These are phyloP conservation scores for Capsicum rhomboideum DNA, from an alignment of 257 asterid genomes.

Conservation along the genomic window DNA sequence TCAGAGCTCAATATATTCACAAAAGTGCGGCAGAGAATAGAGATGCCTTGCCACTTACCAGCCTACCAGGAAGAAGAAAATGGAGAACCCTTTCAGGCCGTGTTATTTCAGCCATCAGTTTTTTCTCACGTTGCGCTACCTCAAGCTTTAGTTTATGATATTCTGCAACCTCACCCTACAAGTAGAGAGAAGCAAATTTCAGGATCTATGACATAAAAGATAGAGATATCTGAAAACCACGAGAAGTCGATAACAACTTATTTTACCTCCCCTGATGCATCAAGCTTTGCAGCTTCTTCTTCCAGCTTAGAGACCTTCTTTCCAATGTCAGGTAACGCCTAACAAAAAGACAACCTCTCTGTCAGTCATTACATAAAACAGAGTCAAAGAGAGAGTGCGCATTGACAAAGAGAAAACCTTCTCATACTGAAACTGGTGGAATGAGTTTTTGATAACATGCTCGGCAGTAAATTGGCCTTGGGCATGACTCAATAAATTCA, in stretches of 20 bases:
- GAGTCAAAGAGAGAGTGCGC: neutral
- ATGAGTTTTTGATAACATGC: conserved; percentile 88
- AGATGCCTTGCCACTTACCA: conserved; percentile 44
- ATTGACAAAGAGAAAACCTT: conserved; percentile 40
- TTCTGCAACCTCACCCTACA: conserved; percentile 81
- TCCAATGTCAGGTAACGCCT: conserved; percentile 93
- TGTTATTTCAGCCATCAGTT: conserved; percentile 82
- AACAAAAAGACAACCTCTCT: conserved; percentile 12
- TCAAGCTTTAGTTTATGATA: conserved; percentile 80
- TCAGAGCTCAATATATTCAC: neutral
- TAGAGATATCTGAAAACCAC: conserved; percentile 5
- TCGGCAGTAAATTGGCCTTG: conserved; percentile 98
- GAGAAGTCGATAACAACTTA: neutral
- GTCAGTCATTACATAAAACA: conserved; percentile 13
- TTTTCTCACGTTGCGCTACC: conserved; percentile 71
- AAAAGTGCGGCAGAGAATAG: neutral
- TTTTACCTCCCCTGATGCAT: conserved; percentile 85
- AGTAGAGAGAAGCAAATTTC: conserved; percentile 8
- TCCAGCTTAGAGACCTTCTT: conserved; percentile 71
- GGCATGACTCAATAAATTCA: conserved; percentile 95
- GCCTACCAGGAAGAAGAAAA: conserved; percentile 87
- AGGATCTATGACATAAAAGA: conserved; percentile 2
- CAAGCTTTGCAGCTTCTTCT: conserved; percentile 87
- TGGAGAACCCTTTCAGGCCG: conserved; percentile 84
- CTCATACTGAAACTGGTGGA: conserved; percentile 95